A percentile compares a stretch with the other conserved stretches of the same genome.
Evolutionary conservation across 2,329 filamentous ascomycete species (phyloP).

Genomic region (Microcyclosporella mali): DNA sequence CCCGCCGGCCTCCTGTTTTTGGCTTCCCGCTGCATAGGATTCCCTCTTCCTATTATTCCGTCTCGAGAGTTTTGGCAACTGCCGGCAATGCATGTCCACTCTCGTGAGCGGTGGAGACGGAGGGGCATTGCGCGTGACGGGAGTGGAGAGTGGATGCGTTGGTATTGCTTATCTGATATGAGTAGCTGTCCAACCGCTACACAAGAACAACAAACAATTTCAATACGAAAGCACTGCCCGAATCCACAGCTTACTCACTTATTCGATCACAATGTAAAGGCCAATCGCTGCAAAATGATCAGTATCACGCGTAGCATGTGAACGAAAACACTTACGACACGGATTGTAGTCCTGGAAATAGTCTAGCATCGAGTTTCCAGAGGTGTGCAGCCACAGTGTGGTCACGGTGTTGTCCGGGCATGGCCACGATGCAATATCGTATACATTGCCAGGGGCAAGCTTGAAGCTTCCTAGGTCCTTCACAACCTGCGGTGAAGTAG

Average conservation of each 20-base stretch:
- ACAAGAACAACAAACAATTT: too few relatives aligned
- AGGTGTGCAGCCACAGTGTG: constrained; percentile 11
- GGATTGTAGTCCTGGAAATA: constrained; percentile 20
- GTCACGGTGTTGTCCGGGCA: constrained; percentile 16
- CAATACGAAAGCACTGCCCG: too few relatives aligned
- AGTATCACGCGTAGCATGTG: background rate
- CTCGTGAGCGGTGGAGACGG: too few relatives aligned
- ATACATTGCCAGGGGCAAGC: constrained; percentile 13
- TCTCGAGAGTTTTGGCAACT: too few relatives aligned
- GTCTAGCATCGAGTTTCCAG: constrained; percentile 11
- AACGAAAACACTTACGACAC: constrained; percentile 8
- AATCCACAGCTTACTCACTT: background rate
- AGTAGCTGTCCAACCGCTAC: too few relatives aligned
- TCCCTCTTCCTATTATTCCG: too few relatives aligned
- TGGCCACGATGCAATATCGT: constrained; percentile 11
- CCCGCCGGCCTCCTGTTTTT: too few relatives aligned
- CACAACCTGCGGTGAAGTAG: constrained; percentile 28
- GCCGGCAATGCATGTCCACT: too few relatives aligned
- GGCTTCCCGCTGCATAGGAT: too few relatives aligned
- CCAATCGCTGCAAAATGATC: constrained; percentile 5
- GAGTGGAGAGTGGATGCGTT: too few relatives aligned
- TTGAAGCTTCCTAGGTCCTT: constrained; percentile 10
- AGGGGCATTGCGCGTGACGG: too few relatives aligned
- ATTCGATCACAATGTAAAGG: constrained; percentile 7
- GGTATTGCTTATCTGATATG: too few relatives aligned